phyloP scores from a whole-genome alignment of 257 asterid genomes.

The Nicotiana attenuata region DNA sequence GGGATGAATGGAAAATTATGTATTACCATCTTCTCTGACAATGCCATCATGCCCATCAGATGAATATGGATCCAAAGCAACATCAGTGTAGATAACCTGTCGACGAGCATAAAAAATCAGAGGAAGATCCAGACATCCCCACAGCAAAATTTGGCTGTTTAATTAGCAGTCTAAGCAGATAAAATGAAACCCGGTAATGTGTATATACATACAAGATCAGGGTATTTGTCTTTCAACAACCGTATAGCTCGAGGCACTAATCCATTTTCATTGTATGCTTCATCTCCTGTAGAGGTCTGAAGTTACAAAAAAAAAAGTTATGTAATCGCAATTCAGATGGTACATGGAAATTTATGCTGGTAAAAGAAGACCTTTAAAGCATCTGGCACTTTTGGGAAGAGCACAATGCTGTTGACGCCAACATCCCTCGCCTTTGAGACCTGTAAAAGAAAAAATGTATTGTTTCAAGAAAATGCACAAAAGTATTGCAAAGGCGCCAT shows the following conservation, averaged over 20 bases:
- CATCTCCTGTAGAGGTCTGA: constrained; percentile 82
- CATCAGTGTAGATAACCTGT: constrained; percentile 88
- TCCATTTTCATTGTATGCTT: constrained; percentile 90
- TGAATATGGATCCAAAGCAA: constrained; percentile 94
- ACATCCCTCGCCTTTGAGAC: constrained; percentile 87
- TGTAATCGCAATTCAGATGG: not conserved
- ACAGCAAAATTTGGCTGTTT: constrained; percentile 2
- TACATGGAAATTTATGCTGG: not conserved
- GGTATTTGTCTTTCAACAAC: constrained; percentile 83
- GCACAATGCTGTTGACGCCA: constrained; percentile 95
- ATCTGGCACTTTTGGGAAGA: constrained; percentile 95
- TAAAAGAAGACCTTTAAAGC: constrained; percentile 64
- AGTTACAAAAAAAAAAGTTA: constrained; percentile 6
- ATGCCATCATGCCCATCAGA: constrained; percentile 99
- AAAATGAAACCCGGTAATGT: not conserved
- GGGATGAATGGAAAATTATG: not conserved
- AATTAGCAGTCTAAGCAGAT: constrained; percentile 1
- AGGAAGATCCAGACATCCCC: constrained; percentile 6
- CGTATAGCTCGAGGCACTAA: constrained; percentile 86
- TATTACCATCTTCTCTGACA: constrained; percentile 93
- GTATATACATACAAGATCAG: constrained; percentile 73
- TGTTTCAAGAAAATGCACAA: not conserved
- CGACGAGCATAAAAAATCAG: constrained; percentile 3
- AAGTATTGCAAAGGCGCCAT: not conserved
- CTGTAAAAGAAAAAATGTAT: constrained; percentile 34